A percentile compares a stretch with the other conserved stretches of the same genome.
Evolutionary conservation across 2,329 filamentous ascomycete species (phyloP).

Genomic region (Diplodia seriata): DNA sequence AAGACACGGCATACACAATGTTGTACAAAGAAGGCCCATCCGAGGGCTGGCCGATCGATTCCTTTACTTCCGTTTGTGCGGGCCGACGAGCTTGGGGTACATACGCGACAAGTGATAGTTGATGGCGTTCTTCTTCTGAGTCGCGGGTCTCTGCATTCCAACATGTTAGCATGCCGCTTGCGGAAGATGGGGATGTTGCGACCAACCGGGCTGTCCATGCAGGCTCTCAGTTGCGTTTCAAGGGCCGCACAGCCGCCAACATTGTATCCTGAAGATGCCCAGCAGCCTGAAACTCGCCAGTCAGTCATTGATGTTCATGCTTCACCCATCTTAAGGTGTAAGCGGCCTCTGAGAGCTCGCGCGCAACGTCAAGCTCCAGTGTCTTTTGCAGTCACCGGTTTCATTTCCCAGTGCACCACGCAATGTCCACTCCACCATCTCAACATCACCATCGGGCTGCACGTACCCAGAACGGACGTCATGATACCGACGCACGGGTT

Average conservation of each 20-base stretch:
- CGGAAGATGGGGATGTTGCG: neutral
- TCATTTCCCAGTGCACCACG: neutral
- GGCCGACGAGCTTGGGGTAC: slow-evolving; percentile 74
- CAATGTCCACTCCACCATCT: neutral
- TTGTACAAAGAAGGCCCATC: slow-evolving; percentile 22
- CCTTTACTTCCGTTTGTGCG: slow-evolving; percentile 68
- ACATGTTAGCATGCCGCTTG: slow-evolving; percentile 7
- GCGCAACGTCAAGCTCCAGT: neutral
- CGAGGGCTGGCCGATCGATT: neutral
- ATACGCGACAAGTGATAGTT: slow-evolving; percentile 88
- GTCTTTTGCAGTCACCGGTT: neutral
- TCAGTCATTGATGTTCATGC: slow-evolving; percentile 35
- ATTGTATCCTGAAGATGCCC: slow-evolving; percentile 78
- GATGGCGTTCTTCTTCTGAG: slow-evolving; percentile 75
- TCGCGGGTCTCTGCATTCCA: slow-evolving; percentile 59
- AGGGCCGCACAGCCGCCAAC: slow-evolving; percentile 65
- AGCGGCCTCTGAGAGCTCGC: neutral
- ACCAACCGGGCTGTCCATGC: slow-evolving; percentile 82
- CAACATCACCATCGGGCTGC: neutral
- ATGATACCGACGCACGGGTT: slow-evolving; percentile 72
- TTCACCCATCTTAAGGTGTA: neutral
- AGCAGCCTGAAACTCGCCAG: slow-evolving; percentile 67
- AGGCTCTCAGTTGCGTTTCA: slow-evolving; percentile 67
- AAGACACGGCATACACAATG: slow-evolving; percentile 11
- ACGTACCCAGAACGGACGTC: slow-evolving; percentile 69